phyloP scores from a whole-genome alignment of 2,329 filamentous ascomycete species.

The Diaporthe amygdali region DNA sequence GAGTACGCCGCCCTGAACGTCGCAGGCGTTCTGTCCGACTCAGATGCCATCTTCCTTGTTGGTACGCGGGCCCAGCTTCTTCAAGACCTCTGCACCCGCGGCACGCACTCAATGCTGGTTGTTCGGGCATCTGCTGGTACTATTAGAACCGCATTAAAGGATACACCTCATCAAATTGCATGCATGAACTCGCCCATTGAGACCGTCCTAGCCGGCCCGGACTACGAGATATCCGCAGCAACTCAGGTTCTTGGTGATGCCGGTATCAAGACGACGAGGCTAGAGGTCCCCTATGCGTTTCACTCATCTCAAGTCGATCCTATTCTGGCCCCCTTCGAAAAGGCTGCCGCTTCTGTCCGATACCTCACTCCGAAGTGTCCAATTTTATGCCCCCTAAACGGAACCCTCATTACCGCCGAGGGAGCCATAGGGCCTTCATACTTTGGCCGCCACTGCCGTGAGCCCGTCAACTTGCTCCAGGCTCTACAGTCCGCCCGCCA shows the following conservation, averaged over 20 bases:
- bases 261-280: constrained; percentile 46
- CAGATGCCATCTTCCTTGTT: constrained; percentile 74
- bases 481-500: constrained; percentile 64
- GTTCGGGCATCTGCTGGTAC: constrained; percentile 39
- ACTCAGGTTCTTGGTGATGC: constrained; percentile 39
- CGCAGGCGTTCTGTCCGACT: constrained; percentile 73
- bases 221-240: constrained; percentile 48
- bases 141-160: constrained; percentile 50
- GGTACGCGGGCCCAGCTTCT: constrained; percentile 70
- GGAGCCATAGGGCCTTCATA: constrained; percentile 63
- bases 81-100: constrained; percentile 65
- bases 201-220: constrained; percentile 67
- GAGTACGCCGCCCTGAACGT: constrained; percentile 74
- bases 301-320: constrained; percentile 58
- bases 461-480: constrained; percentile 71
- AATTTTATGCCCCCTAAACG: constrained; percentile 72
- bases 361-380: constrained; percentile 56
- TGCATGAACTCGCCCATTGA: constrained; percentile 79
- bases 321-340: constrained; percentile 62
- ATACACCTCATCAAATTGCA: constrained; percentile 54
- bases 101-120: constrained; percentile 66
- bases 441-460: constrained; percentile 66
- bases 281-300: constrained; percentile 59
- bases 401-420: constrained; percentile 57
- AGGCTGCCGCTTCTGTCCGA: constrained; percentile 41